phyloP scores from a whole-genome alignment of 2,329 filamentous ascomycete genomes.

The Trichoderma sp. region DNA sequence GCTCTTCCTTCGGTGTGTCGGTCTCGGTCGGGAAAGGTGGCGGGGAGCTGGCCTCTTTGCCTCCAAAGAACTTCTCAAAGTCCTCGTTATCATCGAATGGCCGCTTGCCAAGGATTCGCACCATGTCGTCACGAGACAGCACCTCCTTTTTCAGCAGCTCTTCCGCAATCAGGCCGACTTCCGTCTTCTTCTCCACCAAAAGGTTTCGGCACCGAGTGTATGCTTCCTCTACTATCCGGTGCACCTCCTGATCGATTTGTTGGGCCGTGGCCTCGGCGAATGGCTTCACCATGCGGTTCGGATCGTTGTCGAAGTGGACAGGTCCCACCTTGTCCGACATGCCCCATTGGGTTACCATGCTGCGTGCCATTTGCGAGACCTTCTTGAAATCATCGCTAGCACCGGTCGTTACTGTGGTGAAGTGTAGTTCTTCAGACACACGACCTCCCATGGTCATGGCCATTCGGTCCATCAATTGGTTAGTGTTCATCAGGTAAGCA shows the following conservation, averaged over 20 bases:
- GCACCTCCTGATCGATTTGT: constrained; percentile 87
- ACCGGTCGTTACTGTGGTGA: constrained; percentile 91
- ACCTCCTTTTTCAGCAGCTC: constrained; percentile 92
- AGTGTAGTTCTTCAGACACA: constrained; percentile 93
- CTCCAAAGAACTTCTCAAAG: constrained; percentile 90
- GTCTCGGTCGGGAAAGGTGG: constrained; percentile 51
- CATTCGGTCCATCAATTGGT: constrained; percentile 99
- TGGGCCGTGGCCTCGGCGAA: constrained; percentile 94
- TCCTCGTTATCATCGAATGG: constrained; percentile 82
- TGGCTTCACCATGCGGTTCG: constrained; percentile 84
- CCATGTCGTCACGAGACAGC: constrained; percentile 85
- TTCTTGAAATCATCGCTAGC: constrained; percentile 98
- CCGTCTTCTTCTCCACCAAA: constrained; percentile 78
- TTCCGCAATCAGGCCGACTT: constrained; percentile 87
- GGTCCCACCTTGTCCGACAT: constrained; percentile 95
- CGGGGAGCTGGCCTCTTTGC: constrained; percentile 55
- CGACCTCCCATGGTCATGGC: constrained; percentile 97
- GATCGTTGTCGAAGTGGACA: constrained; percentile 82
- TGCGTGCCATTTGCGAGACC: constrained; percentile 90
- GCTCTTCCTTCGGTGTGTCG: constrained; percentile 36
- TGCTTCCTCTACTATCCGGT: constrained; percentile 85
- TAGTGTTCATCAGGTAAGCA: constrained; percentile 91
- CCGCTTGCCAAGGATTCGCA: constrained; percentile 78
- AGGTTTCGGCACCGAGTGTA: constrained; percentile 88
- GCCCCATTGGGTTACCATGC: constrained; percentile 99